Percentiles rank a stretch among this genome's conserved stretches.
These are phyloP conservation scores for Sapria himalayana DNA, from an alignment of 345 rosid genomes.

Conservation along the genomic window DNA sequence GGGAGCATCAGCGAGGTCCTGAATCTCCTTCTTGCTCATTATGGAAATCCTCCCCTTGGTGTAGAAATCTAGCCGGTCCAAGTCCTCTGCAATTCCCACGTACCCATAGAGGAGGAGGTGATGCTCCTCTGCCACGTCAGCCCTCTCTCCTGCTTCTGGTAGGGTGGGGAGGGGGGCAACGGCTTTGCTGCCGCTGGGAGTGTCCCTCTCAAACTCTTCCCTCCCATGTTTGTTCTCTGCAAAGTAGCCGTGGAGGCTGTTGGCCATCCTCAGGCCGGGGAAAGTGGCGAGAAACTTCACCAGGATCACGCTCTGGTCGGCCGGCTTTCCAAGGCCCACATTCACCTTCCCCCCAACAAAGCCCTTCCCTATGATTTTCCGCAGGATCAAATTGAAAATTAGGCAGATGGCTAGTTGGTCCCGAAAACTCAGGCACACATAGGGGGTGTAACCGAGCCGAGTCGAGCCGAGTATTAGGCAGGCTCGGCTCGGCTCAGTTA, in stretches of 20 bases:
- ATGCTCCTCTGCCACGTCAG: slow-evolving; percentile 17
- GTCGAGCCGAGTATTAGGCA: no score
- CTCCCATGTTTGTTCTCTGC: slow-evolving; percentile 22
- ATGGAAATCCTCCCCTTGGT: slow-evolving; percentile 20
- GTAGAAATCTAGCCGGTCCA: slow-evolving; percentile 29
- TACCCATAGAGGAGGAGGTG: slow-evolving; percentile 25
- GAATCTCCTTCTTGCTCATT: slow-evolving; percentile 36
- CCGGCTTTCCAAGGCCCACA: slow-evolving; percentile 32
- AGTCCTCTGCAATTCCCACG: slow-evolving; percentile 35
- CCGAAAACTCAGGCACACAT: no score
- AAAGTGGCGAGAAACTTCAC: slow-evolving; percentile 30
- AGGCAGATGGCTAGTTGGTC: no score
- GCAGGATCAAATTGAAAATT: not conserved
- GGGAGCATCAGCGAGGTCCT: slow-evolving; percentile 39
- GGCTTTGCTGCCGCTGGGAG: slow-evolving; percentile 7
- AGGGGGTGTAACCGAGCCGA: no score
- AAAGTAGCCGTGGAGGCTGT: slow-evolving; percentile 25
- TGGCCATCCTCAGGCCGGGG: slow-evolving; percentile 26
- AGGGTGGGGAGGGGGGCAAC: not conserved
- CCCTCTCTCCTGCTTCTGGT: slow-evolving; percentile 10
- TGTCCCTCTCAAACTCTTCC: slow-evolving; percentile 14
- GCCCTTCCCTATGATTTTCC: slow-evolving; percentile 22
- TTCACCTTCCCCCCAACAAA: slow-evolving; percentile 26
- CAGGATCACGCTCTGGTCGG: slow-evolving; percentile 30
- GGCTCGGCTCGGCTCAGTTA: no score